Base-by-base conservation (phyloP, 2,329 filamentous ascomycete genomes). In the Zasmidium angulare region DNA sequence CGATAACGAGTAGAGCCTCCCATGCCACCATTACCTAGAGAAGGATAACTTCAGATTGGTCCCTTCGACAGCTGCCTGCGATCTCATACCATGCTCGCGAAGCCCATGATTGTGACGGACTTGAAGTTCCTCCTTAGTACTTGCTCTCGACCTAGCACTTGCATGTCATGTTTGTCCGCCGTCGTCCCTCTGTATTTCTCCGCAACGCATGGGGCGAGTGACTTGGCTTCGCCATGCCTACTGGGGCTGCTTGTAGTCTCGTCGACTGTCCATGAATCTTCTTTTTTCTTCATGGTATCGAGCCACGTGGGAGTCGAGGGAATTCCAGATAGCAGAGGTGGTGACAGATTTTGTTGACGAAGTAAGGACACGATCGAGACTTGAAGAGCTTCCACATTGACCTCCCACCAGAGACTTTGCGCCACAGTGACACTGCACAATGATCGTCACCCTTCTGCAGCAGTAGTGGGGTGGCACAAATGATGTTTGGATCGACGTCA, bases 131-230 rank as follows among this genome's bases (percentile, higher is more conserved):
- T 20, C 46, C 46, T 49, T 20, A 49, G 19, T 4, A 22, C 46
- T 20, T 49, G 46, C 11, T 49, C 11, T 12, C 46, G 20, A 12
- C 46, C 46, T 21, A 49, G 46, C 6, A 26, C 48, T 19, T 50
- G 22, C 48, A 50, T 50, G 26, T 26, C 48, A 50, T 50, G 48
- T 23, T 19, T 23, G 23, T 50, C 48, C 22, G 48, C 48, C 22
- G 17, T 26, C 21, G 48, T 50, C 21, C 48, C 48, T 50, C 48
- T n/a, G 22, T 26, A 50, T 19, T 50, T 50, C 26, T 50, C 48
- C 21, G 48, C 21, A 14, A 50, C 46, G 14, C 36, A 43, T 43
- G 36, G 36, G 3, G 36, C 11, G n/a, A 17, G n/a, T 17, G n/a
- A 19, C 36, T 17, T 19, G n/a, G 9, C 36, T 10, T 43, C n/a